Conservation (phyloP, 2,329 filamentous ascomycete genomes). For the Beauveria sp. region DNA sequence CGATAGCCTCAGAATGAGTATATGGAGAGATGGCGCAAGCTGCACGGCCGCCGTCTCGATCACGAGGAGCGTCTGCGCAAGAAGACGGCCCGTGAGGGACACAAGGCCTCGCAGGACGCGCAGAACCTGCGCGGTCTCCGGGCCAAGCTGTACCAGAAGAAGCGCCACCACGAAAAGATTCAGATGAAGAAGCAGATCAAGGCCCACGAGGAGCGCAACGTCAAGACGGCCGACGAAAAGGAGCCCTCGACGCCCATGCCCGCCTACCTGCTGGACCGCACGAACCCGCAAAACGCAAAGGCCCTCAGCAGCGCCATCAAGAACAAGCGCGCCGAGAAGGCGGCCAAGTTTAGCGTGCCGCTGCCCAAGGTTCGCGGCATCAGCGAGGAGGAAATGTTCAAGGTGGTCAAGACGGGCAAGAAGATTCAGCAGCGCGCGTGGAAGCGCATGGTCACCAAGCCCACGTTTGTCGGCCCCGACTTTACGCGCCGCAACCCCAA, state of each 20-base stretch:
- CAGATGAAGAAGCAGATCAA: conserved; percentile 94
- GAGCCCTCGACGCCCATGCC: conserved; percentile 77
- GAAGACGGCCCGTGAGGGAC: conserved; percentile 76
- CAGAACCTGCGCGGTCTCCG: conserved; percentile 88
- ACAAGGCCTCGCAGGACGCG: conserved; percentile 81
- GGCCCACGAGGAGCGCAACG: conserved; percentile 90
- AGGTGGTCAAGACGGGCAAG: conserved; percentile 91
- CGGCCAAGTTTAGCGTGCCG: conserved; percentile 85
- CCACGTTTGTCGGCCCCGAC: conserved; percentile 74
- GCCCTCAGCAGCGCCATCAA: conserved; percentile 81
- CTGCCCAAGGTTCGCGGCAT: conserved; percentile 89
- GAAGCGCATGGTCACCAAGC: conserved; percentile 61
- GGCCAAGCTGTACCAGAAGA: conserved; percentile 89
- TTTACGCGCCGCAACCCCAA: conserved; percentile 87
- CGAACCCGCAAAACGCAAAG: conserved; percentile 50
- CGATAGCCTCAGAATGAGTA: conserved; percentile 64
- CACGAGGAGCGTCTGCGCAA: conserved; percentile 87
- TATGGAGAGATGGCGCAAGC: conserved; percentile 60
- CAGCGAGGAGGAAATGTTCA: conserved; percentile 95
- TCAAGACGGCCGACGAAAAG: conserved; percentile 79
- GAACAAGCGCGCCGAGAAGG: conserved; percentile 90
- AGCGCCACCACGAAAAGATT: conserved; percentile 94
- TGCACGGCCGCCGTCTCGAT: conserved; percentile 52
- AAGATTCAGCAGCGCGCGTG: conserved; percentile 81
- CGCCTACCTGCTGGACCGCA: conserved; percentile 88